phyloP scores from a whole-genome alignment of 75 land plant genomes.

The Cupressus sempervirens region DNA sequence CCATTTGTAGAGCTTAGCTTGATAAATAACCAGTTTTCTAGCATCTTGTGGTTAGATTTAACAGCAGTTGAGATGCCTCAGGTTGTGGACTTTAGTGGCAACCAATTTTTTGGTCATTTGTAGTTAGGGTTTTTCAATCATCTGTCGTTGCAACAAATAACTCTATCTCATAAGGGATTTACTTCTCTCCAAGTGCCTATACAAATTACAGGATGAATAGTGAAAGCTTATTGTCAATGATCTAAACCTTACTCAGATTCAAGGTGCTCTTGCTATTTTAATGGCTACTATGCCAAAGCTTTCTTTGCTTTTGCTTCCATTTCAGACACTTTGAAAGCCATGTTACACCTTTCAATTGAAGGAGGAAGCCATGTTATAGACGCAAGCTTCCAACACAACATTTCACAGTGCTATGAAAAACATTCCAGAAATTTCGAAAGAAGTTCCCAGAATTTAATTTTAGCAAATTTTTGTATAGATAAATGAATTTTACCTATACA shows the following conservation, averaged over 20 bases:
- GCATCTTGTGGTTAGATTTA: conserved; percentile 23
- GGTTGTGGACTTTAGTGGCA: conserved; percentile 50
- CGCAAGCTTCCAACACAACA: too few relatives aligned
- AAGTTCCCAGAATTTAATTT: too few relatives aligned
- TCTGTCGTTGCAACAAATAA: conserved; percentile 51
- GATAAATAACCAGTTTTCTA: too few relatives aligned
- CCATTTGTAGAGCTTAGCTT: too few relatives aligned
- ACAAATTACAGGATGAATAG: conserved; percentile 12
- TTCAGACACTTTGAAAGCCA: too few relatives aligned
- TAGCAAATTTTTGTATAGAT: too few relatives aligned
- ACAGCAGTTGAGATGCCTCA: conserved; percentile 18
- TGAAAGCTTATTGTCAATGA: conserved; percentile 47
- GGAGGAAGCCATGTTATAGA: too few relatives aligned
- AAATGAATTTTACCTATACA: too few relatives aligned
- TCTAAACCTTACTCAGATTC: conserved; percentile 39
- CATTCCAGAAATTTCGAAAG: too few relatives aligned
- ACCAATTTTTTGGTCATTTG: conserved; percentile 40
- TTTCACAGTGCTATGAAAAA: too few relatives aligned
- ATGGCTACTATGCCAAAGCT: too few relatives aligned
- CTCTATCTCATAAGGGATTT: conserved; percentile 45
- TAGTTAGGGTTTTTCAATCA: conserved; percentile 39
- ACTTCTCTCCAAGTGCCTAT: conserved; percentile 27
- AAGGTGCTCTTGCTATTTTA: conserved; percentile 48
- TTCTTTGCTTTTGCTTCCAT: conserved; percentile 20
- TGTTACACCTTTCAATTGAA: too few relatives aligned